Evolutionary conservation across 345 rosid genomes (phyloP), one percentile per base, ranked within the genome.

Genomic region (Punica granatum): DNA sequence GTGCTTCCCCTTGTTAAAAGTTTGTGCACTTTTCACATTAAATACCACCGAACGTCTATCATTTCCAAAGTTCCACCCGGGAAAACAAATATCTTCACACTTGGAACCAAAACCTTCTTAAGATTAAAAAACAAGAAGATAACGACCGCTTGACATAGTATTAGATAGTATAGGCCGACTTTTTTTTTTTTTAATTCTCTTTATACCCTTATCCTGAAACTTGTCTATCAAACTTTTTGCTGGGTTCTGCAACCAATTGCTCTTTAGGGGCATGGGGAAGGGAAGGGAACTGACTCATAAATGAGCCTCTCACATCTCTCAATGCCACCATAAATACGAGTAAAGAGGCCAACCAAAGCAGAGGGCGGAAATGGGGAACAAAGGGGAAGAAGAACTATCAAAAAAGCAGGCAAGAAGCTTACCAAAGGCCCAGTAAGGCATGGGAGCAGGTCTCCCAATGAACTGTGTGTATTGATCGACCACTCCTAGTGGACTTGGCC

Each of bases 341-440:
- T 44, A 44, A 44, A 1, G 6, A 13, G 36, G 12, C 25, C 9
- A 32, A 60, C 63, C 21, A 26, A 26, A 4, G 3, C 0, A 16
- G 26, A 21, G 26, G 3, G 15, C n/a, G n/a, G n/a, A n/a, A n/a
- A n/a, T n/a, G n/a, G n/a, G n/a, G n/a, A n/a, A n/a, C 14, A 26
- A 58, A 60, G 3, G 48, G 14, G 23, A 13, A 42, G 70, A 14
- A 4, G 65, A 59, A 53, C 49, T 25, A 3, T n/a, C n/a, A 10
- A 8, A 7, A 34, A 60, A 23, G 66, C 46, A 28, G 3, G 37
- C 6, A 64, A 15, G 33, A 58, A 34, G 63, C 76, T 32, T 83
- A 92, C 99, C 99, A 62, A 95, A 72, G 70, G 99, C 74, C 99
- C 99, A 95, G 82, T 90, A 92, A 58, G 99, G 99, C 99, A 92